Evolutionary conservation across 1,284 basidiomycete species (phyloP).

Genomic region (Pseudozyma hubeiensis): DNA sequence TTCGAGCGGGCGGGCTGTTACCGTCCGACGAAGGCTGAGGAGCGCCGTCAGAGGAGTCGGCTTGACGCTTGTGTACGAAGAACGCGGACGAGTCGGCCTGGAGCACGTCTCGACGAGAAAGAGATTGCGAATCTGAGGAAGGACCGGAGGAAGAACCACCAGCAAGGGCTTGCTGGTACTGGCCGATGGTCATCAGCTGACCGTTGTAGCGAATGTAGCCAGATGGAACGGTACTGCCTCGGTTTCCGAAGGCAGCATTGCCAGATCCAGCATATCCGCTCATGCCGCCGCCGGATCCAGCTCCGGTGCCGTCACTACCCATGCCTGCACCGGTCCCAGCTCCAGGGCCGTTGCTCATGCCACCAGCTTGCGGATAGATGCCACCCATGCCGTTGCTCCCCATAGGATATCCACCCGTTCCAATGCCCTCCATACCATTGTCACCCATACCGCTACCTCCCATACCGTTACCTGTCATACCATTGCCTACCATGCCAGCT

Average conservation of each 20-base stretch:
- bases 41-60: neutral
- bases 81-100: neutral
- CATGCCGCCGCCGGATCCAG: neutral
- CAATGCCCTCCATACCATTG: neutral
- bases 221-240: constrained; percentile 5
- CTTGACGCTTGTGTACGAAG: constrained; percentile 17
- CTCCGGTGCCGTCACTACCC: constrained; percentile 1
- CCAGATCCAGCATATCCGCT: neutral
- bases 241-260: neutral
- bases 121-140: neutral
- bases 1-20: neutral
- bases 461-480: too few relatives aligned
- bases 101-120: constrained; percentile 9
- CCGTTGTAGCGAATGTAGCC: constrained; percentile 40
- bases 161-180: constrained; percentile 26
- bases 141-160: neutral
- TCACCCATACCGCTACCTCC: neutral
- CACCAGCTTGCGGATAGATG: neutral
- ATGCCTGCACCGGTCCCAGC: neutral
- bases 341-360: neutral
- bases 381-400: neutral
- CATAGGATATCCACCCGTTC: neutral
- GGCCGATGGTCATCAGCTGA: constrained; percentile 28
- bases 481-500: neutral
- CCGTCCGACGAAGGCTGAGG: neutral